phyloP scores from a whole-genome alignment of 1,139 yeast genomes.

The Candida freyschussii region DNA sequence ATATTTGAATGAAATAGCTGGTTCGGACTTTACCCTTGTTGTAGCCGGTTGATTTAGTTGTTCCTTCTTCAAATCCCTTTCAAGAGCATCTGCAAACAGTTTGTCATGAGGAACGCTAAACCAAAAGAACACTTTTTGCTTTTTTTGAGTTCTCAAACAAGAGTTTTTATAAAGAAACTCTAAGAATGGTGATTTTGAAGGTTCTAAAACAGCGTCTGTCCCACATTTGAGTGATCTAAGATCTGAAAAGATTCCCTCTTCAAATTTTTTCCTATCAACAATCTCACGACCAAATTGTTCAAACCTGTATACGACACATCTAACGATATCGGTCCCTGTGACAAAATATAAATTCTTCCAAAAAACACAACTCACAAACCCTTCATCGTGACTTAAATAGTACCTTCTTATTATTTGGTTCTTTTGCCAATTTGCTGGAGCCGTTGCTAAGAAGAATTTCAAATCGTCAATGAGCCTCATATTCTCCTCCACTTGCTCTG shows the following conservation, averaged over 20 bases:
- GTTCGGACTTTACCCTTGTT: conserved; percentile 54
- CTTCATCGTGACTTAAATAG: conserved; percentile 82
- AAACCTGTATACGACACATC: conserved; percentile 85
- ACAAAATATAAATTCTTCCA: conserved; percentile 90
- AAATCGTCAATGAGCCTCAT: conserved; percentile 67
- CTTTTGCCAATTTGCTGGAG: conserved; percentile 93
- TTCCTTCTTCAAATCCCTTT: conserved; percentile 86
- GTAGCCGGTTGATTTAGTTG: conserved; percentile 51
- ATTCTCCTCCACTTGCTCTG: conserved; percentile 39
- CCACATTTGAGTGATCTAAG: conserved; percentile 83
- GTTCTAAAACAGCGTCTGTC: conserved; percentile 81
- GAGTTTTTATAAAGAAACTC: conserved; percentile 81
- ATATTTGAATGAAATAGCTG: conserved; percentile 57
- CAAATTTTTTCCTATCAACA: conserved; percentile 85
- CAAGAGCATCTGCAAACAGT: conserved; percentile 88
- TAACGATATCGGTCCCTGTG: conserved; percentile 94
- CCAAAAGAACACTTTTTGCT: conserved; percentile 97
- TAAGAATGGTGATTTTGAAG: conserved; percentile 81
- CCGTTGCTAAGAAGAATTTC: conserved; percentile 82
- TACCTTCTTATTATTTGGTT: conserved; percentile 85
- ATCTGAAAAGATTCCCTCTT: conserved; percentile 94
- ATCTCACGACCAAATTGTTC: conserved; percentile 86
- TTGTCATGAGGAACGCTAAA: conserved; percentile 93
- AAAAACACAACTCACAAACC: conserved; percentile 83
- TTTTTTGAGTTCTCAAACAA: conserved; percentile 91